These are phyloP conservation scores for Teratosphaeria destructans DNA, from an alignment of 2,329 filamentous ascomycete genomes.

Conservation along the genomic window DNA sequence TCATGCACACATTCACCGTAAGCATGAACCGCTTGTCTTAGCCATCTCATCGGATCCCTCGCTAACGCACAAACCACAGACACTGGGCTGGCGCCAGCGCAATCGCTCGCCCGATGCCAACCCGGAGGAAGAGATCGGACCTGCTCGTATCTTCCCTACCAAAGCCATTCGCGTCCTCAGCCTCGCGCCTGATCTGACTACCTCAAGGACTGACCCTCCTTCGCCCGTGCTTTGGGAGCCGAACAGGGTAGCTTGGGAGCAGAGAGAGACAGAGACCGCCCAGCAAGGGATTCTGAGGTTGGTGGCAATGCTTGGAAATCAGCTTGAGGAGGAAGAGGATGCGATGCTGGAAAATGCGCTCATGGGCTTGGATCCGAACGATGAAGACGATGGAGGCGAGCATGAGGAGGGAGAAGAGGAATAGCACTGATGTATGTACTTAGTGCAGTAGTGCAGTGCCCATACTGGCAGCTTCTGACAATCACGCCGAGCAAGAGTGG, in stretches of 20 bases:
- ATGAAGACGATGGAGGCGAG: not conserved
- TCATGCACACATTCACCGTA: slow-evolving; percentile 37
- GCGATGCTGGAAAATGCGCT: not conserved
- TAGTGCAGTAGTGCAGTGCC: not conserved
- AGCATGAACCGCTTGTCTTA: not conserved
- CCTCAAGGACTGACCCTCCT: not conserved
- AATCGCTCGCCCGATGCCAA: not conserved
- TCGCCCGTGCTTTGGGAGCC: not conserved
- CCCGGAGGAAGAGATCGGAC: slow-evolving; percentile 7
- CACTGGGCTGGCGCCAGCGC: slow-evolving; percentile 10
- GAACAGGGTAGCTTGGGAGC: not conserved
- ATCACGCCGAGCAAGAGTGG: not conserved
- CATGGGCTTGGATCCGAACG: not conserved
- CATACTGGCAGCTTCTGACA: not conserved
- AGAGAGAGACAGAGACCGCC: not conserved
- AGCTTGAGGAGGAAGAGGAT: not conserved
- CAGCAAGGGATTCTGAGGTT: not conserved
- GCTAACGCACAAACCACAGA: not conserved
- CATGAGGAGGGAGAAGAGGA: not conserved
- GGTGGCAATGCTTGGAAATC: not conserved
- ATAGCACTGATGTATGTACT: not conserved
- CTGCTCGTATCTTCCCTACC: slow-evolving; percentile 28
- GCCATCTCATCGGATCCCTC: too few species aligned
- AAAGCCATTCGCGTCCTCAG: slow-evolving; percentile 32
- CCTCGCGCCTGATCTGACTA: slow-evolving; percentile 23